These are phyloP conservation scores for Hyaloscypha finlandica DNA, from an alignment of 495 filamentous ascomycete genomes.

Conservation along the genomic window DNA sequence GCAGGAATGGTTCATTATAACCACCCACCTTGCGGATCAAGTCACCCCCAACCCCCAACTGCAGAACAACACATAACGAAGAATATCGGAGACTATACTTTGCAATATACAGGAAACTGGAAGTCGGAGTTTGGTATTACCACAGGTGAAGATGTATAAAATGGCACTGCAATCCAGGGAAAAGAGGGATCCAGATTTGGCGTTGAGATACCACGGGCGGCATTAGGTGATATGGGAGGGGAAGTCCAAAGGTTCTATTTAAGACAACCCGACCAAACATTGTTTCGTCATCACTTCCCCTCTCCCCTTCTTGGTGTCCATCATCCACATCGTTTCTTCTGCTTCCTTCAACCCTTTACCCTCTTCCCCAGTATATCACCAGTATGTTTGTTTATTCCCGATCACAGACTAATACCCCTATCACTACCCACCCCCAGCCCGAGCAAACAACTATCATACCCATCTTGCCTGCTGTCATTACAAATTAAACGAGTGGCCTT, in stretches of 20 bases:
- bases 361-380: too few species aligned
- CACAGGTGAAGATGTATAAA: not conserved
- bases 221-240: not conserved
- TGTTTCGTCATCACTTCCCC: not conserved
- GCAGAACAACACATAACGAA: not conserved
- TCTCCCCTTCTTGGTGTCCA: not conserved
- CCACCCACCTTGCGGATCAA: too few species aligned
- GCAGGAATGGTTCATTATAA: too few species aligned
- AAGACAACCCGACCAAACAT: not conserved
- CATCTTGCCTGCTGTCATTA: not conserved
- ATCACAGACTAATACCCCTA: not conserved
- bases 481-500: not conserved
- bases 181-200: not conserved
- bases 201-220: not conserved
- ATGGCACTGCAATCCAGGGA: not conserved
- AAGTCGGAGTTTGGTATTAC: not conserved
- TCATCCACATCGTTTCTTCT: not conserved
- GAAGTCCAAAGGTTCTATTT: not conserved
- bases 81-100: not conserved
- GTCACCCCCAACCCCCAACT: not conserved
- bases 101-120: not conserved
- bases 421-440: not conserved
- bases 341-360: not conserved
- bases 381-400: too few species aligned
- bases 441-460: conserved; percentile 2